These are phyloP conservation scores for Zoysia japonica DNA, from an alignment of 176 grass and related monocot genomes.

Conservation along the genomic window DNA sequence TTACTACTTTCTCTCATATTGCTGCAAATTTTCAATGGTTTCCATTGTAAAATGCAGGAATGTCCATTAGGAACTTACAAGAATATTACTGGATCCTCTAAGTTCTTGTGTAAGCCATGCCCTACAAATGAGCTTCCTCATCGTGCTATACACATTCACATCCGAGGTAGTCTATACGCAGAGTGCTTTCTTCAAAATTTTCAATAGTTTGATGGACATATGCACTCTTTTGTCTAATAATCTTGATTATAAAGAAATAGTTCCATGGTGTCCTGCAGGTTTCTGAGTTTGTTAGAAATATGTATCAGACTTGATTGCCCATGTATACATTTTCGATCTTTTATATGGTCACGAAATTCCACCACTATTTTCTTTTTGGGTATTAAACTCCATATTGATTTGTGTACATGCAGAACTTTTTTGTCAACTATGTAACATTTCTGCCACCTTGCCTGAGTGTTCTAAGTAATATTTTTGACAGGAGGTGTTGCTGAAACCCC, in stretches of 20 bases:
- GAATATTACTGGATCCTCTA: conserved; percentile 90
- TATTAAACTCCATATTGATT: not conserved
- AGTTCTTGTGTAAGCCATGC: conserved; percentile 69
- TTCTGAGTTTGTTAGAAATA: conserved; percentile 24
- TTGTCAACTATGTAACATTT: conserved; percentile 20
- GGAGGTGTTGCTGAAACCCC: conserved; percentile 86
- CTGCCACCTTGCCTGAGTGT: not conserved
- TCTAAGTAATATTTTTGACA: conserved; percentile 47
- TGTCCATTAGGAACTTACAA: conserved; percentile 96
- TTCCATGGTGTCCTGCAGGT: not conserved
- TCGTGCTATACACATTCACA: conserved; percentile 60
- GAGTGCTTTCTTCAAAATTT: conserved; percentile 2
- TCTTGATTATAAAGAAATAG: conserved; percentile 23
- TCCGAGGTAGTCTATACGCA: conserved; percentile 63
- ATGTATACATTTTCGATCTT: not conserved
- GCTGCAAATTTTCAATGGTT: conserved; percentile 21
- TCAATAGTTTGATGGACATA: not conserved
- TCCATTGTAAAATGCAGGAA: conserved; percentile 58
- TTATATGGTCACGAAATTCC: not conserved
- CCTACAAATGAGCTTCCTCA: conserved; percentile 73
- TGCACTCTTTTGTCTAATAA: conserved; percentile 23
- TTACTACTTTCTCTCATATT: conserved; percentile 26
- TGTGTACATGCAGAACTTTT: conserved; percentile 14
- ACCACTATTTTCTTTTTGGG: conserved; percentile 9
- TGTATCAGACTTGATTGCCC: conserved; percentile 12